Base-by-base conservation (phyloP, 768 basidiomycete genomes). In the Lentinula detonsa region DNA sequence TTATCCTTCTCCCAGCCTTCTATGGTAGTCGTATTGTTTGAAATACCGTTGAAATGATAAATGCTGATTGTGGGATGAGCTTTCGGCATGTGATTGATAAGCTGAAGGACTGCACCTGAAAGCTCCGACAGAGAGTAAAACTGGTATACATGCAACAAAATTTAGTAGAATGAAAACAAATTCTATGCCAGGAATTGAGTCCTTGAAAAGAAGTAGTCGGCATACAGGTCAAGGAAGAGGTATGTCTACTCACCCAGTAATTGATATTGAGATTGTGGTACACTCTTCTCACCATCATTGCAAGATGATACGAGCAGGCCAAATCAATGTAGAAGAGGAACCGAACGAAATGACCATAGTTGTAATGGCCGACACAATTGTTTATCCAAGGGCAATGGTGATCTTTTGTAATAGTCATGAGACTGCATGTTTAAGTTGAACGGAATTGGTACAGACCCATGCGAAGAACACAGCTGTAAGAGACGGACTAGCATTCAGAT, bases 1-100 rank as follows among this genome's bases (percentile, higher is more conserved):
- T 90, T 95, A 69, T 98, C 95, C 74, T 98, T 98, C 73, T 99
- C 97, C 92, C 93, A 96, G 0, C 90, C 86, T 75, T 99, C 97
- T 54, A 99, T 98, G 0, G 97, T 98, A 0, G 96, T 99, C 2
- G 88, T 85, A 72, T 99, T 99, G 9, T 81, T 81, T 5, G 82
- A 66, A 31, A 98, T 71, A 54, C 82, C 79, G 68, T 87, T 90
- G 64, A 95, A 85, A 65, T 98, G 97, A 69, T 95, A 98, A 21
- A 98, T 60, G 57, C 93, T 94, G 65, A 7, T 50, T 43, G 56
- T 33, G 50, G 16, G 59, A 55, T 57, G 33, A 65, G 23, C 35
- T 23, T 33, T 23, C 10, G 37, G 39, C 28, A 45, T 39, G 34
- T 23, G 7, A 4, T 37, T 53, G 60, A 51, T 1, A 18, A 15